Evolutionary conservation across 2,329 filamentous ascomycete species (phyloP).

Genomic region (Pyrenophora graminea): DNA sequence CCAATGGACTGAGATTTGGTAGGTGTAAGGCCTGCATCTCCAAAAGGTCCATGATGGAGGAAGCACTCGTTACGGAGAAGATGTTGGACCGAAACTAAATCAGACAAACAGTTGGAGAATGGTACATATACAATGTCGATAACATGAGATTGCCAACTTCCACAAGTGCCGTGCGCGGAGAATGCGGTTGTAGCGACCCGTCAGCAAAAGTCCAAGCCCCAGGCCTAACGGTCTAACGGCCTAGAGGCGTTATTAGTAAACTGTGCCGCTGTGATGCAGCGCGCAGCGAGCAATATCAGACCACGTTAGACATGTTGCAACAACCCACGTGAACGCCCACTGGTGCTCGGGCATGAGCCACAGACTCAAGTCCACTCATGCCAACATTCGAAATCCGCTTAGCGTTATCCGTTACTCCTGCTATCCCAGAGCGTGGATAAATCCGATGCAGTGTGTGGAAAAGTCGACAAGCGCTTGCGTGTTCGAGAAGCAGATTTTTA

Average conservation of each 20-base stretch:
- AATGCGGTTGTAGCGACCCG: conserved; percentile 1
- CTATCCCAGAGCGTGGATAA: conserved; percentile 4
- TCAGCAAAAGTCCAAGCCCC: neutral
- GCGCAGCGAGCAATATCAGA: conserved; percentile 1
- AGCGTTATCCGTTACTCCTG: neutral
- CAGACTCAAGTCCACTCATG: neutral
- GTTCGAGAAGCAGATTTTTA: conserved; percentile 2
- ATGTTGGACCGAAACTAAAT: conserved; percentile 3
- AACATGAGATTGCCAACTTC: neutral
- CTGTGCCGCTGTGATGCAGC: conserved; percentile 16
- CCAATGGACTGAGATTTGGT: conserved; percentile 6
- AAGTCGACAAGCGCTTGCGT: neutral
- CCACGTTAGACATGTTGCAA: conserved; percentile 5
- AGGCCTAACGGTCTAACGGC: neutral
- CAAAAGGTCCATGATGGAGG: conserved; percentile 5
- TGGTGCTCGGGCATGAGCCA: neutral
- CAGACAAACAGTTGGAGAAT: neutral
- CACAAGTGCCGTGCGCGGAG: conserved; percentile 1
- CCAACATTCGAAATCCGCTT: neutral
- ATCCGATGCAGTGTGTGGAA: conserved; percentile 5
- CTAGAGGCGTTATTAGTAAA: conserved; percentile 6
- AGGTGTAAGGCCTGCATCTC: conserved; percentile 8
- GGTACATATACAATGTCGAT: conserved; percentile 10
- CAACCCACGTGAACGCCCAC: neutral
- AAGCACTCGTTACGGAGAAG: neutral